A percentile compares a stretch with the other conserved stretches of the same genome.
Conservation (phyloP, 805 yeast genomes). For the Huiozyma sinensis region DNA sequence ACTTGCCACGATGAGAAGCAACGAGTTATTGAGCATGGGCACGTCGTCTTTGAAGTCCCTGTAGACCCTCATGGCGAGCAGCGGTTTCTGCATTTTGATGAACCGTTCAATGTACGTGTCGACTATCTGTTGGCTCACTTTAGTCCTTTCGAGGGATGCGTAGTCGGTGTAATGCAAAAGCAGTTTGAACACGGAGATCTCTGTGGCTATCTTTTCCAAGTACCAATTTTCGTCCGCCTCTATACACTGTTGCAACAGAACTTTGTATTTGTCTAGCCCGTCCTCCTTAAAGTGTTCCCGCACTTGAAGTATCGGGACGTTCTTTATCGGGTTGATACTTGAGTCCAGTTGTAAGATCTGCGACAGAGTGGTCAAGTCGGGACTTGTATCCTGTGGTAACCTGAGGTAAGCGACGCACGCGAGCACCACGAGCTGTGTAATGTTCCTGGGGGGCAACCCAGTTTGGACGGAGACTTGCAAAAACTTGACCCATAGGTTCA, state of each 20-base stretch:
- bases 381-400: conserved; percentile 12
- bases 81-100: conserved; percentile 10
- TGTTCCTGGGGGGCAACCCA: conserved; percentile 7
- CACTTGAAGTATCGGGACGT: neutral
- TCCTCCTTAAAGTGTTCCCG: too few species aligned
- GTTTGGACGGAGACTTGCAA: conserved; percentile 11
- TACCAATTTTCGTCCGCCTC: too few species aligned
- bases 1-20: conserved; percentile 18
- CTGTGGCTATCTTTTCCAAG: too few species aligned
- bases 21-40: conserved; percentile 9
- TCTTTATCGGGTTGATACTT: conserved; percentile 1
- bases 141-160: too few species aligned
- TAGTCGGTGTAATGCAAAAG: too few species aligned
- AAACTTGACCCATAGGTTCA: conserved; percentile 26
- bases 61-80: conserved; percentile 13
- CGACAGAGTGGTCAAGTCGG: conserved; percentile 13
- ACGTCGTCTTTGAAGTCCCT: conserved; percentile 13
- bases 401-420: conserved; percentile 20
- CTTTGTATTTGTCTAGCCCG: too few species aligned
- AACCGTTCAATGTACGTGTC: conserved; percentile 3
- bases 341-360: conserved; percentile 15
- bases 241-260: too few species aligned
- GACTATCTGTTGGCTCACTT: too few species aligned
- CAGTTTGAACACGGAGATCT: too few species aligned
- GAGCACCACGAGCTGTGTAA: conserved; percentile 6